Conservation (phyloP, 129 eudicot species). For the Smallanthus sonchifolius region DNA sequence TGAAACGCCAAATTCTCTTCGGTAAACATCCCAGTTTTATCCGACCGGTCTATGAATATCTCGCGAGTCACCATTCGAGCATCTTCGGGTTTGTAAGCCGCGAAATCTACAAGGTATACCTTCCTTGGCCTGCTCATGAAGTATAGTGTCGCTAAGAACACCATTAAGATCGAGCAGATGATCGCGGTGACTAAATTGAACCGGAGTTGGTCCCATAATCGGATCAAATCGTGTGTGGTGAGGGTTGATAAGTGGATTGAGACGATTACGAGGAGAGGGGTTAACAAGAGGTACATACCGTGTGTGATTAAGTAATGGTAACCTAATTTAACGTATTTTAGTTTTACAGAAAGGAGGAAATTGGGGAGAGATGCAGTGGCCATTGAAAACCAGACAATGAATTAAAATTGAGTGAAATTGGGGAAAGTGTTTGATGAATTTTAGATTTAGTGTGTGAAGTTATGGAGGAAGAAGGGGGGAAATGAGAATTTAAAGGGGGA, state of each 20-base stretch:
- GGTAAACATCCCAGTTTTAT: constrained; percentile 34
- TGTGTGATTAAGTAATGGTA: constrained; percentile 71
- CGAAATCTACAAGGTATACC: constrained; percentile 61
- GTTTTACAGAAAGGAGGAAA: constrained; percentile 50
- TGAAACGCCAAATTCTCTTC: constrained; percentile 71
- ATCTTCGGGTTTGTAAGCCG: constrained; percentile 63
- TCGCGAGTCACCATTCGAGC: constrained; percentile 45
- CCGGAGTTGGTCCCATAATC: constrained; percentile 51
- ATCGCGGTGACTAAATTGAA: constrained; percentile 57
- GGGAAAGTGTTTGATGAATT: not conserved
- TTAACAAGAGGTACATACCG: constrained; percentile 54
- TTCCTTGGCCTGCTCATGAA: constrained; percentile 70
- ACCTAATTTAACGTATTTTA: constrained; percentile 83
- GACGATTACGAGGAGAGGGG: constrained; percentile 36
- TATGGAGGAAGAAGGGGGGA: constrained; percentile 18
- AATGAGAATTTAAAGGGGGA: constrained; percentile 37
- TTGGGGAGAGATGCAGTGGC: constrained; percentile 45
- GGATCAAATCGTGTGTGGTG: constrained; percentile 30
- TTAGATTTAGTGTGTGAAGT: not conserved
- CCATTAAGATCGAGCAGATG: constrained; percentile 49
- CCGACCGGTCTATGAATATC: constrained; percentile 53
- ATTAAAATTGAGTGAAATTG: not conserved
- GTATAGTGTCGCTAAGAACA: constrained; percentile 59
- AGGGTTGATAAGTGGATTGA: constrained; percentile 41
- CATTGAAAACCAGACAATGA: constrained; percentile 4